These are phyloP conservation scores for Pleurotus salmoneostramineus DNA, from an alignment of 768 basidiomycete genomes.

Conservation along the genomic window DNA sequence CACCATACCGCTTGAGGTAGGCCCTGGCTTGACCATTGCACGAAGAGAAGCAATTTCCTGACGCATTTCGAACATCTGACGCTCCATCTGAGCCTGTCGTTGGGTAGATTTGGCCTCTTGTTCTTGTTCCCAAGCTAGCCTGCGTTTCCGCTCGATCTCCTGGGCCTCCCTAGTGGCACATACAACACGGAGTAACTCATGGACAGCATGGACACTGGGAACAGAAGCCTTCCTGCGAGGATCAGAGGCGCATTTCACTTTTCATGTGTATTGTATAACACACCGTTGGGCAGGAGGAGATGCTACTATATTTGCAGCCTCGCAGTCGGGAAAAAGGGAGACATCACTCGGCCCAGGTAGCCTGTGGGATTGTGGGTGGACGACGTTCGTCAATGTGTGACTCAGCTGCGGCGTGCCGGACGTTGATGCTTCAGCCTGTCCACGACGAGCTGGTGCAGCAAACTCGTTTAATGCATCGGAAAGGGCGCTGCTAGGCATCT, in stretches of 20 bases:
- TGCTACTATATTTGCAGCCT: conserved; percentile 52
- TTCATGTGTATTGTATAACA: conserved; percentile 14
- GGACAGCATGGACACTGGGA: conserved; percentile 41
- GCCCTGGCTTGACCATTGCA: conserved; percentile 28
- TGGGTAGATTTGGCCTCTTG: conserved; percentile 58
- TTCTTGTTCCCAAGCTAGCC: conserved; percentile 65
- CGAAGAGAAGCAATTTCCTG: conserved; percentile 47
- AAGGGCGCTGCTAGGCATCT: conserved; percentile 69
- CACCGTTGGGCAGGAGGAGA: conserved; percentile 35
- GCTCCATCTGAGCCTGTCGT: conserved; percentile 56
- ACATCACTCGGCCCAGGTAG: conserved; percentile 19
- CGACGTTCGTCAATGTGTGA: conserved; percentile 20
- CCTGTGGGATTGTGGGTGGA: conserved; percentile 16
- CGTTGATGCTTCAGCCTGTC: conserved; percentile 15
- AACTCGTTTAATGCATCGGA: conserved; percentile 77
- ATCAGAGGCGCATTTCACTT: conserved; percentile 1
- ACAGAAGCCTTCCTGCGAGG: conserved; percentile 26
- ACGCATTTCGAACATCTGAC: conserved; percentile 49
- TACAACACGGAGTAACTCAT: conserved; percentile 58
- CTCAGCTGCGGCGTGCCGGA: conserved; percentile 4
- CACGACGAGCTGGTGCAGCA: conserved; percentile 39
- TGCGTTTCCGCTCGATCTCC: conserved; percentile 55
- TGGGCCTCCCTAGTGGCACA: conserved; percentile 55
- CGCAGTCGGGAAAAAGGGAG: conserved; percentile 48
- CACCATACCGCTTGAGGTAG: not conserved